Conservation (phyloP, 306 rosid species). For the Vachellia collinsii region DNA sequence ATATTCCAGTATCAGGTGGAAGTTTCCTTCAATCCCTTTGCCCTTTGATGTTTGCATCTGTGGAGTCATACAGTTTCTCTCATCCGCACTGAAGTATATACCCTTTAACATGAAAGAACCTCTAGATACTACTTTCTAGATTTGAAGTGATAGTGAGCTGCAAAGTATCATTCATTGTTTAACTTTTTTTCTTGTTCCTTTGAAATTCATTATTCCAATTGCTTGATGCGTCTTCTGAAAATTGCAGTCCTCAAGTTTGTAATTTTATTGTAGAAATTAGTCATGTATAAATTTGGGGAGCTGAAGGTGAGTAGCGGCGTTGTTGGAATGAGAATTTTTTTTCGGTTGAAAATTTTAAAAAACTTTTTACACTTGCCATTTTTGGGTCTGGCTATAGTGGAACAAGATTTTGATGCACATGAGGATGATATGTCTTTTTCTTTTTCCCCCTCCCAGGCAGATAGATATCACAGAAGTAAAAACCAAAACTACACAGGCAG, state of each 20-base stretch:
- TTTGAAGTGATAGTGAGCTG: no score
- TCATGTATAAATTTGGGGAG: no score
- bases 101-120: conserved; percentile 30
- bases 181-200: no score
- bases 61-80: conserved; percentile 45
- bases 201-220: no score
- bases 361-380: background rate
- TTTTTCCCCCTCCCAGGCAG: background rate
- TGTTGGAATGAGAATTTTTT: background rate
- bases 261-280: no score
- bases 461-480: conserved; percentile 4
- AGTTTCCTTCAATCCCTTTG: conserved; percentile 5
- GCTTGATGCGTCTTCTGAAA: no score
- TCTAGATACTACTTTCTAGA: conserved; percentile 25
- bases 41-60: conserved; percentile 38
- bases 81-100: conserved; percentile 33
- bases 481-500: background rate
- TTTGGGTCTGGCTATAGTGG: background rate
- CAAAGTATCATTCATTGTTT: no score
- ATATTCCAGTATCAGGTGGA: conserved; percentile 17
- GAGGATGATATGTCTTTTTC: background rate
- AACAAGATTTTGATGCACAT: background rate
- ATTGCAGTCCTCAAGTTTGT: no score
- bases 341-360: background rate
- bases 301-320: no score